These are phyloP conservation scores for Scorias spongiosa DNA, from an alignment of 2,329 filamentous ascomycete species.

Conservation along the genomic window DNA sequence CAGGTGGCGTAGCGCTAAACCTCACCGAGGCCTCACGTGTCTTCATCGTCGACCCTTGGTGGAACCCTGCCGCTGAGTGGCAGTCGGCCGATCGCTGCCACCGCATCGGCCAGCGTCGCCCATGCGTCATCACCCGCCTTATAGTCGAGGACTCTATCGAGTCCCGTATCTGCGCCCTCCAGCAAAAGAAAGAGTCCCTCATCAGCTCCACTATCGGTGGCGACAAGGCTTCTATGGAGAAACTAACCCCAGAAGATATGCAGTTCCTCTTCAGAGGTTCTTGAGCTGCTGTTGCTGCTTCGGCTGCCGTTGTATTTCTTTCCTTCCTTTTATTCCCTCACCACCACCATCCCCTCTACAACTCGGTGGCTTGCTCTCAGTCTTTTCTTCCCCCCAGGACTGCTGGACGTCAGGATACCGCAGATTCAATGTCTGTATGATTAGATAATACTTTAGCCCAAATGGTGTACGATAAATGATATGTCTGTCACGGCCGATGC, in stretches of 20 bases:
- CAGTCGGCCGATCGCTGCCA: slow-evolving; percentile 78
- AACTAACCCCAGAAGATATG: slow-evolving; percentile 78
- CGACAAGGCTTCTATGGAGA: slow-evolving; percentile 81
- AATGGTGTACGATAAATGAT: no score
- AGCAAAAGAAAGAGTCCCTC: slow-evolving; percentile 98
- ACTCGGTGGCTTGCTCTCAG: no score
- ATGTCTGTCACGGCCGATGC: no score
- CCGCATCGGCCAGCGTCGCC: slow-evolving; percentile 86
- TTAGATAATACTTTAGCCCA: no score
- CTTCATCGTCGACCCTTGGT: slow-evolving; percentile 97
- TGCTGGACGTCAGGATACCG: no score
- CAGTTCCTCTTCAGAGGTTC: slow-evolving; percentile 85
- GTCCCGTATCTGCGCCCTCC: slow-evolving; percentile 82
- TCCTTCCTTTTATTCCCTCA: no score
- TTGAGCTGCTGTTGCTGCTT: slow-evolving; percentile 13
- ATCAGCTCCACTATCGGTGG: slow-evolving; percentile 95
- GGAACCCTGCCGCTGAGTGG: slow-evolving; percentile 99
- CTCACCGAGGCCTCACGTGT: slow-evolving; percentile 87
- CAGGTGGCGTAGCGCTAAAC: slow-evolving; percentile 88
- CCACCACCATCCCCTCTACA: no score
- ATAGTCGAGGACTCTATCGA: slow-evolving; percentile 97
- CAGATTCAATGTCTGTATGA: no score
- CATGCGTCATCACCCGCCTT: slow-evolving; percentile 84
- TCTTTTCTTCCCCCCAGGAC: no score
- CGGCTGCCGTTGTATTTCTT: no score